phyloP scores from a whole-genome alignment of 1,139 yeast species.

The Candida sp. region DNA sequence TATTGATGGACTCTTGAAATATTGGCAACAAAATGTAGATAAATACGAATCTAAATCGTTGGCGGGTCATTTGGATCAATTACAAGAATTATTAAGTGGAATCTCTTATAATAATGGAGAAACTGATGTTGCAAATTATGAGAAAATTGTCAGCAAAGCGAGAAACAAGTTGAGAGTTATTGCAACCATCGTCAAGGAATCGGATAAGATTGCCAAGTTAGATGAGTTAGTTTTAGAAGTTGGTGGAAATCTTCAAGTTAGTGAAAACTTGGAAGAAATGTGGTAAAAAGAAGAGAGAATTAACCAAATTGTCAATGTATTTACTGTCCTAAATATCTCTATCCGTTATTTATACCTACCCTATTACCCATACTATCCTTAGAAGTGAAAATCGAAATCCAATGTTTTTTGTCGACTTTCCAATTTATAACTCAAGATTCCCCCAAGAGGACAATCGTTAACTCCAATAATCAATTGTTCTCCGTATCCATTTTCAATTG shows the following conservation, averaged over 20 bases:
- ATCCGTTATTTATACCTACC: background rate
- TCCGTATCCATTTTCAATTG: conserved; percentile 40
- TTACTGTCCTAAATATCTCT: background rate
- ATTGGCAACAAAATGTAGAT: conserved; percentile 24
- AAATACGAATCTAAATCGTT: conserved; percentile 16
- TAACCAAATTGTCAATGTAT: background rate
- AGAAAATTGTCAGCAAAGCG: conserved; percentile 39
- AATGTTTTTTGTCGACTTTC: conserved; percentile 33
- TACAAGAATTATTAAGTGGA: conserved; percentile 17
- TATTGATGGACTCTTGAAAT: conserved; percentile 49
- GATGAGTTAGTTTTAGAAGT: conserved; percentile 33
- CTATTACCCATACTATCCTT: conserved; percentile 3
- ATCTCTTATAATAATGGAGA: conserved; percentile 40
- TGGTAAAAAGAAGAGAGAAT: conserved; percentile 25
- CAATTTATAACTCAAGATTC: conserved; percentile 47
- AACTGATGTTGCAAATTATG: conserved; percentile 46
- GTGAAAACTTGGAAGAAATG: conserved; percentile 43
- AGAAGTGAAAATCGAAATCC: conserved; percentile 40
- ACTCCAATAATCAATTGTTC: conserved; percentile 52
- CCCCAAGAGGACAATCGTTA: conserved; percentile 57
- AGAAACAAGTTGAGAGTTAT: conserved; percentile 53
- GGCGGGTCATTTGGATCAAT: conserved; percentile 25
- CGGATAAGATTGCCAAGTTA: conserved; percentile 26
- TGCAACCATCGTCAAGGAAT: conserved; percentile 31
- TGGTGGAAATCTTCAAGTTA: conserved; percentile 38